Percentiles rank a stretch among this genome's conserved stretches.
Evolutionary conservation across 495 filamentous ascomycete species (phyloP).

Genomic region (Physcia stellaris): DNA sequence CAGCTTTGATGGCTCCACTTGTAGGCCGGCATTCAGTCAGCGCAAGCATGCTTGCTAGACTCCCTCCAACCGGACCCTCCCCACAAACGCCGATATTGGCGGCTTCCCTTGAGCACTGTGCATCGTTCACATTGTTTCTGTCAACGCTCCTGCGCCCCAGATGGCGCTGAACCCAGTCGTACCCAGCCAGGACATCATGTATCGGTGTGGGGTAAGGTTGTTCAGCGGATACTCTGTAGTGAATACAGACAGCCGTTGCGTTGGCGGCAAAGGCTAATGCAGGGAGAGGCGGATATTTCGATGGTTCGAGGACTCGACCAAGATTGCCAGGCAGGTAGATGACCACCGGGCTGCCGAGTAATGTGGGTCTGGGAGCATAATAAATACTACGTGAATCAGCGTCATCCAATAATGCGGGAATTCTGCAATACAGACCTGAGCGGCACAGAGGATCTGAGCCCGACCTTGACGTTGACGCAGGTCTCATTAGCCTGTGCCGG

Average conservation of each 20-base stretch:
- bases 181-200: slow-evolving; percentile 26
- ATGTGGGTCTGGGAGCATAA: slow-evolving; percentile 8
- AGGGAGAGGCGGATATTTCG: slow-evolving; percentile 5
- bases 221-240: slow-evolving; percentile 19
- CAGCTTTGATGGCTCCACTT: slow-evolving; percentile 20
- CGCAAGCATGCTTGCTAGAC: slow-evolving; percentile 42
- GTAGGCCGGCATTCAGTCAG: slow-evolving; percentile 39
- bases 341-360: slow-evolving; percentile 14
- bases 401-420: background rate
- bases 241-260: slow-evolving; percentile 21
- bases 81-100: slow-evolving; percentile 33
- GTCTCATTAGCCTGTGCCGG: slow-evolving; percentile 1
- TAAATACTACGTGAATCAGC: slow-evolving; percentile 4
- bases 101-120: background rate
- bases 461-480: slow-evolving; percentile 3
- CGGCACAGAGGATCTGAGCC: background rate
- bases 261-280: slow-evolving; percentile 14
- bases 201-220: slow-evolving; percentile 25
- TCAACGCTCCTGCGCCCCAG: slow-evolving; percentile 15
- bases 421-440: background rate
- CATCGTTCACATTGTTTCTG: background rate
- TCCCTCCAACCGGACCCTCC: slow-evolving; percentile 36
- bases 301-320: slow-evolving; percentile 5
- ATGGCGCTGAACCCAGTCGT: slow-evolving; percentile 28
- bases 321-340: slow-evolving; percentile 21